phyloP scores from a whole-genome alignment of 2,329 filamentous ascomycete genomes.

The Chrysoporthe austroafricana region DNA sequence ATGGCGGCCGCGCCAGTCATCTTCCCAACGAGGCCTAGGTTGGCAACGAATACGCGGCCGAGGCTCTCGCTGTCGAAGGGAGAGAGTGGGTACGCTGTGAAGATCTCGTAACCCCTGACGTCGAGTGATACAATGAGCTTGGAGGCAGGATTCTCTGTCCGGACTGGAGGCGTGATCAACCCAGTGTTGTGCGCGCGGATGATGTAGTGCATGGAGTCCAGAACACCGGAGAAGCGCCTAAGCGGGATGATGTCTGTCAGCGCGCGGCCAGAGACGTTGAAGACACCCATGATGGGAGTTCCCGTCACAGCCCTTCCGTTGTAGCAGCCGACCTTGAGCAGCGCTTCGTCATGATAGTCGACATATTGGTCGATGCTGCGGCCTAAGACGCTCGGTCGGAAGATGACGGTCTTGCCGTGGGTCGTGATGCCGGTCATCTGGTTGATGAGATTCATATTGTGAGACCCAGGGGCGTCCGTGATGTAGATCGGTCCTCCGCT shows the following conservation, averaged over 20 bases:
- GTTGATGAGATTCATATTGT: slow-evolving; percentile 73
- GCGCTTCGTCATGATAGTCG: slow-evolving; percentile 70
- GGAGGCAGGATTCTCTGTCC: slow-evolving; percentile 46
- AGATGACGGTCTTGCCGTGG: slow-evolving; percentile 74
- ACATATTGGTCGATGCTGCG: slow-evolving; percentile 75
- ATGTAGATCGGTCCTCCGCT: slow-evolving; percentile 94
- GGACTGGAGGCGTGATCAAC: slow-evolving; percentile 58
- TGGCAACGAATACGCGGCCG: slow-evolving; percentile 60
- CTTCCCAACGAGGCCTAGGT: slow-evolving; percentile 80
- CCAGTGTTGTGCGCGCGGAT: slow-evolving; percentile 74
- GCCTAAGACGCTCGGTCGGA: slow-evolving; percentile 76
- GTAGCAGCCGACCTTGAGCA: slow-evolving; percentile 81
- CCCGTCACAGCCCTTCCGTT: slow-evolving; percentile 70
- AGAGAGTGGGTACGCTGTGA: slow-evolving; percentile 72
- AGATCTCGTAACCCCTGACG: slow-evolving; percentile 75
- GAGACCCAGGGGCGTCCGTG: slow-evolving; percentile 83
- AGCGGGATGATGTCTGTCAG: slow-evolving; percentile 73
- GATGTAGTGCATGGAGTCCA: slow-evolving; percentile 64
- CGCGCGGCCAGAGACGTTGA: slow-evolving; percentile 72
- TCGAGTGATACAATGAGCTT: slow-evolving; percentile 67
- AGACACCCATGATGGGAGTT: slow-evolving; percentile 78
- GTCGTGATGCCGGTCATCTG: slow-evolving; percentile 81
- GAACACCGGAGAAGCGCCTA: slow-evolving; percentile 72
- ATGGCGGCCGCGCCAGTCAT: slow-evolving; percentile 89
- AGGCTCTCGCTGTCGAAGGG: slow-evolving; percentile 53